Evolutionary conservation across 371 early-diverging fungal species (phyloP).

Genomic region (Mucor mucedo): DNA sequence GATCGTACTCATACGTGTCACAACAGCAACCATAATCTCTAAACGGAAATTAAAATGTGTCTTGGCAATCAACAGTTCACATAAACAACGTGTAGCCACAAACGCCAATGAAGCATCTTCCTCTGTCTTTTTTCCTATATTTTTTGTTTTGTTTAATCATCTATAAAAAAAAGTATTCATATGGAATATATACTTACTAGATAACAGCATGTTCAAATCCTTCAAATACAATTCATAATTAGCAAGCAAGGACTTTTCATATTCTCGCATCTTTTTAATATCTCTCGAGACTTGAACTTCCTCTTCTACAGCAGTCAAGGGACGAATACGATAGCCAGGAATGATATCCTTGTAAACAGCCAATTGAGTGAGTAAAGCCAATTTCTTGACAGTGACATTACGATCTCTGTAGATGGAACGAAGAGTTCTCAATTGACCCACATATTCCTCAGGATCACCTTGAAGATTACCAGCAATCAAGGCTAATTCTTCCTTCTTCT

Average conservation of each 20-base stretch:
- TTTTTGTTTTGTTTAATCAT: too few species aligned
- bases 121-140: conserved; percentile 39
- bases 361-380: conserved; percentile 84
- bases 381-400: conserved; percentile 63
- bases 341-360: conserved; percentile 93
- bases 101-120: conserved; percentile 51
- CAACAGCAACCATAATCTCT: conserved; percentile 83
- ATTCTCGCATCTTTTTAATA: conserved; percentile 83
- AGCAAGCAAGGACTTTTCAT: conserved; percentile 80
- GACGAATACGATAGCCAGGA: conserved; percentile 93
- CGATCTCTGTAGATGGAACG: conserved; percentile 63
- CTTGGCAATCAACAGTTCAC: conserved; percentile 74
- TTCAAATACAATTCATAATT: conserved; percentile 87
- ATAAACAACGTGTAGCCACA: conserved; percentile 75
- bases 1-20: conserved; percentile 69
- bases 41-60: conserved; percentile 93
- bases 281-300: conserved; percentile 82
- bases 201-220: conserved; percentile 55
- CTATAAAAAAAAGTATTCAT: too few species aligned
- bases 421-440: conserved; percentile 65
- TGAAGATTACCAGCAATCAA: conserved; percentile 72
- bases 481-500: conserved; percentile 83
- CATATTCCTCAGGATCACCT: conserved; percentile 80
- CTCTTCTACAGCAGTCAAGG: conserved; percentile 82
- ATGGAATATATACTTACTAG: conserved; percentile 30